phyloP scores from a whole-genome alignment of 139 green algal genomes.

The Microglena sp. region DNA sequence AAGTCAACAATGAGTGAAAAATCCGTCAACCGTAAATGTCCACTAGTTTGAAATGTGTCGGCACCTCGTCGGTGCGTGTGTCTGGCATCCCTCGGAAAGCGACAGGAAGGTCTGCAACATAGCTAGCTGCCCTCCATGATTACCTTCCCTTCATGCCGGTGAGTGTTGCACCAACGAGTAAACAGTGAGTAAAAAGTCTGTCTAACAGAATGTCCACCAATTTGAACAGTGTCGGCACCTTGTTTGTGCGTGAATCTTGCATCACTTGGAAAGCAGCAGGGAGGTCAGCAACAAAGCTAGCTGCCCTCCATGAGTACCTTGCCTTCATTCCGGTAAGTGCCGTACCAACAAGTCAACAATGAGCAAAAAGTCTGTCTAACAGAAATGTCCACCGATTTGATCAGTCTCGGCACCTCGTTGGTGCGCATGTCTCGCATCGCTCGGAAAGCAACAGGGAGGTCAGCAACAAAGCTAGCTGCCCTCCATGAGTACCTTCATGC shows the following conservation, averaged over 20 bases:
- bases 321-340: constrained; percentile 45
- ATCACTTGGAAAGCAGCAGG: constrained; percentile 22
- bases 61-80: too few relatives aligned
- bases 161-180: constrained; percentile 10
- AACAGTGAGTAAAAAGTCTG: too few relatives aligned
- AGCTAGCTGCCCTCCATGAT: constrained; percentile 49
- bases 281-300: constrained; percentile 37
- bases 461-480: constrained; percentile 35
- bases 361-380: background rate
- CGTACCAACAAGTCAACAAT: too few relatives aligned
- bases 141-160: constrained; percentile 54
- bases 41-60: too few relatives aligned
- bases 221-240: too few relatives aligned
- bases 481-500: constrained; percentile 55
- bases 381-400: too few relatives aligned
- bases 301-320: constrained; percentile 48
- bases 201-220: too few relatives aligned
- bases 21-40: too few relatives aligned
- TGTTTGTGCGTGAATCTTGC: constrained; percentile 15
- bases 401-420: constrained; percentile 18
- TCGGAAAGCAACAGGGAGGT: constrained; percentile 26
- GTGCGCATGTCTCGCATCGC: constrained; percentile 19
- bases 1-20: too few relatives aligned
- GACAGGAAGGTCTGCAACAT: constrained; percentile 29
- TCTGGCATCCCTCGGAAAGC: constrained; percentile 16